Percentiles rank a stretch among this genome's conserved stretches.
These are phyloP conservation scores for Aureobasidium sp. DNA, from an alignment of 2,329 filamentous ascomycete genomes.

Conservation along the genomic window DNA sequence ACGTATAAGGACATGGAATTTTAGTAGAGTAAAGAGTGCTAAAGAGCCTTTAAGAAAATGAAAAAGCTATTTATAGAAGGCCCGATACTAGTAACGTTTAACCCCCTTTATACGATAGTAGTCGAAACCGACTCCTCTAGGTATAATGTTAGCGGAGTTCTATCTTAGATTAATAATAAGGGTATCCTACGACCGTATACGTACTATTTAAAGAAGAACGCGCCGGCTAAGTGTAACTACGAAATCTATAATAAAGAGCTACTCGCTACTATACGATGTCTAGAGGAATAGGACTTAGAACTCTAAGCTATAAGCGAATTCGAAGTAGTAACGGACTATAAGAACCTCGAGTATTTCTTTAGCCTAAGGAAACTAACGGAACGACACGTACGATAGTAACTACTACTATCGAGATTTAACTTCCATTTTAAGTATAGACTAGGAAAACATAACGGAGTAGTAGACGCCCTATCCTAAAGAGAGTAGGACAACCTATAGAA, in stretches of 20 bases:
- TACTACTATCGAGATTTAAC: no score
- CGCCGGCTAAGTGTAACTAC: neutral
- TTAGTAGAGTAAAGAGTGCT: no score
- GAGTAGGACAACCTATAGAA: no score
- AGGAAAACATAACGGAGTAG: no score
- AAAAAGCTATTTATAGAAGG: neutral
- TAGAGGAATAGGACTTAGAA: neutral
- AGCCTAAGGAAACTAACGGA: no score
- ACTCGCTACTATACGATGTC: neutral
- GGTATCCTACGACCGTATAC: no score
- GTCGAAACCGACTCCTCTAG: neutral
- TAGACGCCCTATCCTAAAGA: no score
- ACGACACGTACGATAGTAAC: no score
- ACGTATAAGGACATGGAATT: no score
- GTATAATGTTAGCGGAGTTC: neutral
- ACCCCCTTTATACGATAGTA: neutral
- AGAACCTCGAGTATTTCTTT: neutral
- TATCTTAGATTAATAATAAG: no score
- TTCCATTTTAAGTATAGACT: no score
- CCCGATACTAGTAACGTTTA: neutral
- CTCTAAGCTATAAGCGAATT: neutral
- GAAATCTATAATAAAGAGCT: neutral
- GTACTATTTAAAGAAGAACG: neutral
- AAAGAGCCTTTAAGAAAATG: neutral
- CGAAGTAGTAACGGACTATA: neutral